Percentiles rank a stretch among this genome's conserved stretches.
These are phyloP conservation scores for Wickerhamiella sergipiensis DNA, from an alignment of 805 yeast species.

Conservation along the genomic window DNA sequence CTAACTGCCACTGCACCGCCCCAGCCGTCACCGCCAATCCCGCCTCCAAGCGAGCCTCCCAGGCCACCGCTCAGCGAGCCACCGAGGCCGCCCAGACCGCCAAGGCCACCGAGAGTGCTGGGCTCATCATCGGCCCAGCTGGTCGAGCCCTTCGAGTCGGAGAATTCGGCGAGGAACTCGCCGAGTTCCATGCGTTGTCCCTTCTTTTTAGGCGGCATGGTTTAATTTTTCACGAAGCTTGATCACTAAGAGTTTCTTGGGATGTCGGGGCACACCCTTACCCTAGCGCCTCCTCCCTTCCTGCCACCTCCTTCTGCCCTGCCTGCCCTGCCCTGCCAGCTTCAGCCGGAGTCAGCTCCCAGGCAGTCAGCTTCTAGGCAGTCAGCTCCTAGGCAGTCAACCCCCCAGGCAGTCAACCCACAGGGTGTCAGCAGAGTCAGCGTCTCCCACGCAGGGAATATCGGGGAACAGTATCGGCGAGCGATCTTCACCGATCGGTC, in stretches of 20 bases:
- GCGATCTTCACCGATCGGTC: no score
- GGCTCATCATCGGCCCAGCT: slow-evolving; percentile 81
- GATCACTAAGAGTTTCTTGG: not conserved
- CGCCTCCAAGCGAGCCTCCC: slow-evolving; percentile 18
- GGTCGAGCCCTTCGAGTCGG: slow-evolving; percentile 30
- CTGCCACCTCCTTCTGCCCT: no score
- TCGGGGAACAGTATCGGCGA: no score
- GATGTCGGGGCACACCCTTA: not conserved
- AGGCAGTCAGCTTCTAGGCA: no score
- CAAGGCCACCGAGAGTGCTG: slow-evolving; percentile 15
- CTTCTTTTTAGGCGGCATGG: slow-evolving; percentile 50
- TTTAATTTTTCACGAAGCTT: slow-evolving; percentile 8
- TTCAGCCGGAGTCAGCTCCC: no score
- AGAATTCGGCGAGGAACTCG: slow-evolving; percentile 62
- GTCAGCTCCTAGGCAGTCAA: no score
- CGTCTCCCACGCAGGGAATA: no score
- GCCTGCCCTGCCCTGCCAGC: no score
- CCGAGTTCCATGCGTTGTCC: slow-evolving; percentile 71
- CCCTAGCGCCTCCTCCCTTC: not conserved
- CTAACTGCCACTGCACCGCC: slow-evolving; percentile 29
- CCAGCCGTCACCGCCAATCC: slow-evolving; percentile 23
- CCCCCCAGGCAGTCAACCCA: no score
- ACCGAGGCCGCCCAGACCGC: slow-evolving; percentile 3
- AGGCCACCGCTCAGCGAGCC: slow-evolving; percentile 11
- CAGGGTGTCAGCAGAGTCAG: no score